Conservation (phyloP, 768 basidiomycete species). For the Trametopsis cervina region DNA sequence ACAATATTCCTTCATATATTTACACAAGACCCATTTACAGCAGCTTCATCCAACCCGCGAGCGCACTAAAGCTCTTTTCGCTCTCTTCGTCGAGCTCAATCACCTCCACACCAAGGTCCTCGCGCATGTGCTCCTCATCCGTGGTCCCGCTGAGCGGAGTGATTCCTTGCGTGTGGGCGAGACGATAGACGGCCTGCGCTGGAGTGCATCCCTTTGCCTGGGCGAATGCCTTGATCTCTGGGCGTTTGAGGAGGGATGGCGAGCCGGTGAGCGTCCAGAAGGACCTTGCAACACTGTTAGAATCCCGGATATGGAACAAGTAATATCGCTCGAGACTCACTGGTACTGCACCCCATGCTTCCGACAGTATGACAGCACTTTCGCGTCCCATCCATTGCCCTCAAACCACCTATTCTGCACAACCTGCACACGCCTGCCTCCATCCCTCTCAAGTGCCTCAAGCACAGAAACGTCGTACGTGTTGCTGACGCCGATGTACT, state of each 20-base stretch:
- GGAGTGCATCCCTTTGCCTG: constrained; percentile 44
- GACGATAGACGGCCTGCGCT: constrained; percentile 60
- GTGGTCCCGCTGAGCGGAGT: constrained; percentile 75
- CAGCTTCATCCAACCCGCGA: constrained; percentile 7
- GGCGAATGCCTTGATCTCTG: constrained; percentile 38
- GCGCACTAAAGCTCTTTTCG: constrained; percentile 3
- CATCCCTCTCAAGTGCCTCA: constrained; percentile 40
- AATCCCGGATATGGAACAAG: background rate
- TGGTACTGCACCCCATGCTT: constrained; percentile 65
- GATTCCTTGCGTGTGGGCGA: constrained; percentile 61
- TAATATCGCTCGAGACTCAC: constrained; percentile 28
- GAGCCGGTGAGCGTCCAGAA: constrained; percentile 89
- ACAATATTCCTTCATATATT: too few species aligned
- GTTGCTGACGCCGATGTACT: constrained; percentile 71
- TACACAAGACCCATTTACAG: too few species aligned
- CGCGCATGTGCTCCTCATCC: constrained; percentile 56
- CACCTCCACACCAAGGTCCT: constrained; percentile 45
- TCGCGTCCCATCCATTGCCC: constrained; percentile 68
- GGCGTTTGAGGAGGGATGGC: constrained; percentile 49
- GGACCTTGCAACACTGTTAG: constrained; percentile 38
- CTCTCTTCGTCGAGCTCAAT: constrained; percentile 29
- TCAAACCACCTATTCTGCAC: constrained; percentile 87
- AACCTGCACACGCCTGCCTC: constrained; percentile 49
- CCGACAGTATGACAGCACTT: constrained; percentile 58
- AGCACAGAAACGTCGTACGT: constrained; percentile 59